phyloP scores from a whole-genome alignment of 805 yeast genomes.

The Pichia ethanolica region DNA sequence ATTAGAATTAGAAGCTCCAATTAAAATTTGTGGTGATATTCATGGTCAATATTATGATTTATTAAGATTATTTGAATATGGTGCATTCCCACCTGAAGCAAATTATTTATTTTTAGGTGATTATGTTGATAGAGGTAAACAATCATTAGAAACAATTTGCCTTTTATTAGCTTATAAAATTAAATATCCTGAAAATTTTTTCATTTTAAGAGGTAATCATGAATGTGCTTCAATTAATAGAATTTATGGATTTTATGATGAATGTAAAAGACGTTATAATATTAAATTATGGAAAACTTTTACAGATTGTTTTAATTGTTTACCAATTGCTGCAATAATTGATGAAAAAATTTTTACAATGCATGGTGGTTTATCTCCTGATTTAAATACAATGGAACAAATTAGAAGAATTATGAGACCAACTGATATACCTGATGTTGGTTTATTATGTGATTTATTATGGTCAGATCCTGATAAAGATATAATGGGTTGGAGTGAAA shows the following conservation, averaged over 20 bases:
- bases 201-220: constrained; percentile 95
- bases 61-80: constrained; percentile 91
- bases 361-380: constrained; percentile 99
- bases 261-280: constrained; percentile 96
- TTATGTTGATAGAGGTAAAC: constrained; percentile 98
- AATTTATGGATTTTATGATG: constrained; percentile 97
- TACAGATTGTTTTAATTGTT: constrained; percentile 96
- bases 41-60: constrained; percentile 98
- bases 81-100: constrained; percentile 99
- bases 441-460: constrained; percentile 87
- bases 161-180: constrained; percentile 90
- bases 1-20: constrained; percentile 94
- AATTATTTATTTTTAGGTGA: constrained; percentile 94
- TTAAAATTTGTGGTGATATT: constrained; percentile 94
- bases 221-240: constrained; percentile 98
- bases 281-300: constrained; percentile 98
- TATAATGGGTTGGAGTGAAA: constrained; percentile 97
- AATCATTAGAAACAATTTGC: constrained; percentile 93
- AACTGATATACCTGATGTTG: constrained; percentile 97
- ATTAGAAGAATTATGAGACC: constrained; percentile 99
- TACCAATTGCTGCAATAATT: constrained; percentile 96
- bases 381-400: constrained; percentile 96
- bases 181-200: constrained; percentile 96
- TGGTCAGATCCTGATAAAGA: constrained; percentile 99
- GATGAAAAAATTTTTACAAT: constrained; percentile 97